Conservation (phyloP, 805 yeast species). For the Tetrapisispora namnaoensis region DNA sequence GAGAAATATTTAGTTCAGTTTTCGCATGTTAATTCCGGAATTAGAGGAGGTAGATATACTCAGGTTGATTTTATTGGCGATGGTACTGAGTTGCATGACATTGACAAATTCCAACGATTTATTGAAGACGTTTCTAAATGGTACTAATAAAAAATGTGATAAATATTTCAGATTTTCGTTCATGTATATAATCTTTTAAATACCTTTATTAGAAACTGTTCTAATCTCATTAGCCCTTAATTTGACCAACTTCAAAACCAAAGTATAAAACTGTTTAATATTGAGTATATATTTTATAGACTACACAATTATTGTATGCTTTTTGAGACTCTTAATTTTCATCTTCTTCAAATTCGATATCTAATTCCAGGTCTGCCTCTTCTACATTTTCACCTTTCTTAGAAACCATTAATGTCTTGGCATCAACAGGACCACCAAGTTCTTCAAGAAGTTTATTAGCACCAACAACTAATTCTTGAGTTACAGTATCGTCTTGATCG, state of each 20-base stretch:
- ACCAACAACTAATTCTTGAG: conserved; percentile 49
- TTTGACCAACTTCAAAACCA: background rate
- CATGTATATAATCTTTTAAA: conserved; percentile 1
- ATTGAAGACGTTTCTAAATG: conserved; percentile 11
- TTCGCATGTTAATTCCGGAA: conserved; percentile 23
- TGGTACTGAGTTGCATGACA: conserved; percentile 6
- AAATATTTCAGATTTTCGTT: background rate
- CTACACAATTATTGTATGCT: no score
- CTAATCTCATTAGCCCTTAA: background rate
- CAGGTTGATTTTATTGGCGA: conserved; percentile 25
- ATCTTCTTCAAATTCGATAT: conserved; percentile 5
- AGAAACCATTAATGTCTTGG: conserved; percentile 19
- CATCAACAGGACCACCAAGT: conserved; percentile 54
- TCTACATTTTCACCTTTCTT: conserved; percentile 32
- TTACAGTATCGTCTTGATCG: conserved; percentile 36
- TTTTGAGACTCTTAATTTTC: background rate
- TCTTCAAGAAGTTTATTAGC: conserved; percentile 40
- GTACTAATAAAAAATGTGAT: background rate
- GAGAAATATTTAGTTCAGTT: conserved; percentile 25
- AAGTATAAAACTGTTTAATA: no score
- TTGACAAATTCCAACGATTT: conserved; percentile 10
- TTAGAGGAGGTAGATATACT: conserved; percentile 18
- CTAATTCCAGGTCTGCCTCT: conserved; percentile 25
- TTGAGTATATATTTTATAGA: no score
- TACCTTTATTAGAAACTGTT: background rate